Evolutionary conservation across 83 land plant species (phyloP).

Genomic region (Isoetes engelmannii): DNA sequence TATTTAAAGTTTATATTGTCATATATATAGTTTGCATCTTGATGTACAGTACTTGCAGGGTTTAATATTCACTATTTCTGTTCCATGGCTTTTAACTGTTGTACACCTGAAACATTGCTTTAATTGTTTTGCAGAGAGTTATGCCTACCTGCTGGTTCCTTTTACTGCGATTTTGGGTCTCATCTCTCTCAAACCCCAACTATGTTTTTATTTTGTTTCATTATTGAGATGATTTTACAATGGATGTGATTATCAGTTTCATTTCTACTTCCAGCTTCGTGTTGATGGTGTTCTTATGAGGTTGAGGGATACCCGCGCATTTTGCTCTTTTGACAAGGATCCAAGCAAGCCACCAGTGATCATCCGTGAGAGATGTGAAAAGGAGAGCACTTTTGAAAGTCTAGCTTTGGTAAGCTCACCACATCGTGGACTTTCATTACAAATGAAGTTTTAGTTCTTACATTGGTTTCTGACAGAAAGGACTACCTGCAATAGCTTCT

Average conservation of each 20-base stretch:
- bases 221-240: not conserved
- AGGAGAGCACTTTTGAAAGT: slow-evolving; percentile 57
- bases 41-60: no score
- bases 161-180: slow-evolving; percentile 82
- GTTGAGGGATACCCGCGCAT: slow-evolving; percentile 80
- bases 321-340: slow-evolving; percentile 44
- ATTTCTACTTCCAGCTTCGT: slow-evolving; percentile 55
- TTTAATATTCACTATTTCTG: no score
- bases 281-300: slow-evolving; percentile 97
- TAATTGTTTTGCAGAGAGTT: slow-evolving; percentile 57
- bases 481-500: slow-evolving; percentile 48
- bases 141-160: slow-evolving; percentile 99
- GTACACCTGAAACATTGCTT: no score
- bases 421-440: not conserved
- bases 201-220: no score
- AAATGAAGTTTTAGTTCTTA: slow-evolving; percentile 3
- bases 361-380: slow-evolving; percentile 66
- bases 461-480: slow-evolving; percentile 50
- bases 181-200: not conserved
- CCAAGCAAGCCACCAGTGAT: slow-evolving; percentile 34
- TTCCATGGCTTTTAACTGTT: no score
- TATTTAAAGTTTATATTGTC: no score
- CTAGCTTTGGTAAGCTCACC: slow-evolving; percentile 47
- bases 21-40: no score
- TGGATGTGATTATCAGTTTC: not conserved